Percentiles rank a stretch among this genome's conserved stretches.
These are phyloP conservation scores for Starmera stellimalicola DNA, from an alignment of 1,139 yeast genomes.

Conservation along the genomic window DNA sequence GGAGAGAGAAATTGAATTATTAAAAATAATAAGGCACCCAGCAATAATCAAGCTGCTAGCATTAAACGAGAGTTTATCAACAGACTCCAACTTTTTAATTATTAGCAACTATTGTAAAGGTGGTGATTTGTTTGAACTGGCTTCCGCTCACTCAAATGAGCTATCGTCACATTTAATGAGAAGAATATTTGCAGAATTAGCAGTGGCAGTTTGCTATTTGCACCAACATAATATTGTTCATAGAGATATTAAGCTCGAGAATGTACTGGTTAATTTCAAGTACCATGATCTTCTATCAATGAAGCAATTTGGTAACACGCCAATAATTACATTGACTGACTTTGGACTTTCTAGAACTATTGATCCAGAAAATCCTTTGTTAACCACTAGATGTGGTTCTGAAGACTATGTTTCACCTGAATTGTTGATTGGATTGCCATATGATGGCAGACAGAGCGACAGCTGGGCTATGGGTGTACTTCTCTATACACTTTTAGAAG, in stretches of 20 bases:
- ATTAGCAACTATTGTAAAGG: conserved; percentile 74
- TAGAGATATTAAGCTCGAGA: conserved; percentile 83
- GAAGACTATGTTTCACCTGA: conserved; percentile 96
- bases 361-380: conserved; percentile 45
- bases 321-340: conserved; percentile 67
- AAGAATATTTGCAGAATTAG: conserved; percentile 60
- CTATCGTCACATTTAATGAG: conserved; percentile 39
- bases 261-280: conserved; percentile 44
- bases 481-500: conserved; percentile 74
- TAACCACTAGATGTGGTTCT: conserved; percentile 87
- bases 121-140: conserved; percentile 70
- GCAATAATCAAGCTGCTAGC: conserved; percentile 33
- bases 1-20: conserved; percentile 63
- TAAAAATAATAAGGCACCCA: conserved; percentile 35
- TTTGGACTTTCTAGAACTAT: conserved; percentile 77
- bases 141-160: conserved; percentile 31
- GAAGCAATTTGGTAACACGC: conserved; percentile 15
- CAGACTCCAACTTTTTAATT: conserved; percentile 31
- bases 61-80: conserved; percentile 18
- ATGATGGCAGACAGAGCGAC: conserved; percentile 85
- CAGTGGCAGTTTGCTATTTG: conserved; percentile 61
- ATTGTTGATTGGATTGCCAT: conserved; percentile 76
- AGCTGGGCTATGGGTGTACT: conserved; percentile 93
- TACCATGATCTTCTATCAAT: conserved; percentile 23
- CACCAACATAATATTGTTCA: conserved; percentile 66